A percentile compares a stretch with the other conserved stretches of the same genome.
Conservation (phyloP, 768 basidiomycete genomes). For the Suillus sp. region DNA sequence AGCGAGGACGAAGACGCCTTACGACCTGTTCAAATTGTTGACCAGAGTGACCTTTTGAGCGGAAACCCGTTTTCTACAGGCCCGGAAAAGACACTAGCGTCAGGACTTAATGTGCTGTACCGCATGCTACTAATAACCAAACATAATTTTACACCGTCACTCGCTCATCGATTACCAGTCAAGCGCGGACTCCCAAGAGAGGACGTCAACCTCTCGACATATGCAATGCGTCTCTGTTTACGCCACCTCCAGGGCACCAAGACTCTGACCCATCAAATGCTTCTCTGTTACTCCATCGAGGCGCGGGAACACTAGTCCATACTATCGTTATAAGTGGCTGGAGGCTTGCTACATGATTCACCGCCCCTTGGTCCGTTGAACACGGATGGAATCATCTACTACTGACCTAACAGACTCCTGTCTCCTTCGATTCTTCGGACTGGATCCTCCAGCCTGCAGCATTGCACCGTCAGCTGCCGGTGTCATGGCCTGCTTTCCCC, state of each 20-base stretch:
- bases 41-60: not conserved
- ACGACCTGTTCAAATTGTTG: not conserved
- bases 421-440: not conserved
- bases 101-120: not conserved
- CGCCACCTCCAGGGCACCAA: conserved; percentile 18
- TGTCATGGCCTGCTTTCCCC: not conserved
- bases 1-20: conserved; percentile 43
- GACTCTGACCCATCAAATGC: conserved; percentile 14
- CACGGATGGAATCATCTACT: not conserved
- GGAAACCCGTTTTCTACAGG: not conserved
- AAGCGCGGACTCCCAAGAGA: conserved; percentile 19
- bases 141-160: conserved; percentile 12
- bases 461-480: not conserved
- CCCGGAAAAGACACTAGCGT: not conserved
- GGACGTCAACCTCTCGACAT: conserved; percentile 7
- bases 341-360: not conserved
- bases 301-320: not conserved
- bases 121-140: not conserved
- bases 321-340: not conserved
- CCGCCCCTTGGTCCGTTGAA: not conserved
- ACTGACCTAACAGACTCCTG: not conserved
- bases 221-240: conserved; percentile 29
- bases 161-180: conserved; percentile 18
- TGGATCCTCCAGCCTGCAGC: not conserved
- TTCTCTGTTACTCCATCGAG: conserved; percentile 12